Evolutionary conservation across 805 yeast genomes (phyloP).

Genomic region (Ascoidea asiatica): DNA sequence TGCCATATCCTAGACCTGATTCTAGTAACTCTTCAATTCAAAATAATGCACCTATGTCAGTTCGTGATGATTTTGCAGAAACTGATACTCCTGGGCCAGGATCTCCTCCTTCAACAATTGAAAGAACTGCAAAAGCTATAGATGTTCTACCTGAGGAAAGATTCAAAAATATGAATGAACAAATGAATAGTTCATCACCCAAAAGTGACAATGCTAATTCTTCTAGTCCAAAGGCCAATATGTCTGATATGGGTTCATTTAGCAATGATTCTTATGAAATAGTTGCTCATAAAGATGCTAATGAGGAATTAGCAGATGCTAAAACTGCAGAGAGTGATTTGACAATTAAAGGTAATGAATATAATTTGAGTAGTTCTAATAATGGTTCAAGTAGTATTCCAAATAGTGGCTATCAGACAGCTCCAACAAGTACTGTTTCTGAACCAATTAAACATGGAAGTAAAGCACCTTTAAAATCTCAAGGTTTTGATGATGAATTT

Average conservation of each 20-base stretch:
- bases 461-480: conserved; percentile 3
- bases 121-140: conserved; percentile 9
- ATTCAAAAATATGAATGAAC: neutral
- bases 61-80: conserved; percentile 57
- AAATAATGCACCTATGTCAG: conserved; percentile 84
- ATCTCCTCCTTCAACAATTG: conserved; percentile 3
- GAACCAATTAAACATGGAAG: no score
- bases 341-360: conserved; percentile 8
- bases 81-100: conserved; percentile 6
- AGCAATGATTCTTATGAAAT: neutral
- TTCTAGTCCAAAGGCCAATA: no score
- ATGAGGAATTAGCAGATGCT: conserved; percentile 6
- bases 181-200: conserved; percentile 1
- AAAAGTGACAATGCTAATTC: no score
- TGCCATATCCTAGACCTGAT: conserved; percentile 45
- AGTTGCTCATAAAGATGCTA: conserved; percentile 6
- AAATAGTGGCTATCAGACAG: no score
- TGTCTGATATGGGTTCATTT: neutral
- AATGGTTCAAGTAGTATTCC: no score
- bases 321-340: conserved; percentile 1
- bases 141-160: neutral
- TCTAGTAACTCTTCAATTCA: conserved; percentile 84
- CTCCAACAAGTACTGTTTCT: no score
- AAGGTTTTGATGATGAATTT: conserved; percentile 30
- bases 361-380: conserved; percentile 12